These are phyloP conservation scores for Anaeromyces robustus DNA, from an alignment of 192 early-diverging fungal genomes.

Conservation along the genomic window DNA sequence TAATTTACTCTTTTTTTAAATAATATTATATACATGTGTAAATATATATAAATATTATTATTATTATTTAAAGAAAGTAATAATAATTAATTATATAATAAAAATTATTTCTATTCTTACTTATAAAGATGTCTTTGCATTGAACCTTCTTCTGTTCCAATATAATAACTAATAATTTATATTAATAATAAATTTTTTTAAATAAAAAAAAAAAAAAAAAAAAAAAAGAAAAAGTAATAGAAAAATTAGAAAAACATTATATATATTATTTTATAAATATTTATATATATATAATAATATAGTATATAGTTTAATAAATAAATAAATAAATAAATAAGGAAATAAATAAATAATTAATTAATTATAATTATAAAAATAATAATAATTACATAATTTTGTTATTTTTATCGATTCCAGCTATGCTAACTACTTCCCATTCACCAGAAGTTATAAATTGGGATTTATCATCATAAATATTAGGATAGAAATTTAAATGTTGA, in stretches of 20 bases:
- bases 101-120: neutral
- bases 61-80: neutral
- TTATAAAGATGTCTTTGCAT: conserved; percentile 31
- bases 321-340: neutral
- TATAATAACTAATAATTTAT: conserved; percentile 13
- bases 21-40: neutral
- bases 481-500: neutral
- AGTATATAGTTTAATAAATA: no score
- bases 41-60: neutral
- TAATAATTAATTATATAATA: neutral
- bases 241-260: no score
- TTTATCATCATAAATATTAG: neutral
- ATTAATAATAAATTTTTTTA: neutral
- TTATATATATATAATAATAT: no score
- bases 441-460: conserved; percentile 15
- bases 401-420: conserved; percentile 18
- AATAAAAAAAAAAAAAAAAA: no score
- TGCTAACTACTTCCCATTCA: conserved; percentile 20
- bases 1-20: conserved; percentile 4
- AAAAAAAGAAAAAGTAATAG: no score
- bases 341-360: no score
- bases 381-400: conserved; percentile 13
- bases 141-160: conserved; percentile 20
- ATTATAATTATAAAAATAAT: neutral
- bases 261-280: no score